Base-by-base conservation (phyloP, 331 rosid genomes). In the Prunus yedoensis region DNA sequence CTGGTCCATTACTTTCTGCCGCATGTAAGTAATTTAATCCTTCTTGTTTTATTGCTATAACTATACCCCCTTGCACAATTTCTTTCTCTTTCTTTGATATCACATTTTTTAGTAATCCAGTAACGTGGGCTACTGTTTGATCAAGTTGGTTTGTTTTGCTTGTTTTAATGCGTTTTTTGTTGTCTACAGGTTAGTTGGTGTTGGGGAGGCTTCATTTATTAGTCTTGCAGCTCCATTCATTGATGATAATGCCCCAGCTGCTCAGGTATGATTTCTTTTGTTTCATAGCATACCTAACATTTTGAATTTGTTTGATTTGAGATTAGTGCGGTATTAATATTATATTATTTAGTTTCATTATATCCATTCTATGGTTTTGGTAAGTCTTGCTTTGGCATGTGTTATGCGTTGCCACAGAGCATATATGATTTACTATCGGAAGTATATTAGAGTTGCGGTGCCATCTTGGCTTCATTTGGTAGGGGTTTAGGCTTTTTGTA, bases 201-300 rank as follows among this genome's bases (percentile, higher is more conserved):
- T 89, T 74, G 97, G 97, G 2, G 98, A 93, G 88, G 98, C 98
- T 54, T 93, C 98, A 21, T 93, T 93, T 74, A 82, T 91, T 73
- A 93, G 97, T 83, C 94, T 93, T 77, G 97, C 98, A 69, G 94
- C 98, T 21, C 97, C 98, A 27, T 93, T 89, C 81, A 93, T 93
- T 71, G 94, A 91, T 70, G 98, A 93, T 75, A 91, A 88, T 76
- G 97, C 98, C 67, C 98, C 98, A 12, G 83, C 14, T 80, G 49
- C 89, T 20, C 92, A 88, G 97, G 98, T 93, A 46, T 70, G 77
- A 62, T 49, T 76, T 78, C 15, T 75, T 79, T 38, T 53, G 12
- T 56, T 54, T 70, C 73, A 17, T 30, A 30, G 60, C 45, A 50
- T 75, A 66, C 52, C 49, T 46, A 47, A 68, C 78, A 76, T 79